These are phyloP conservation scores for Rhynchosporium graminicola DNA, from an alignment of 2,329 filamentous ascomycete genomes.

Conservation along the genomic window DNA sequence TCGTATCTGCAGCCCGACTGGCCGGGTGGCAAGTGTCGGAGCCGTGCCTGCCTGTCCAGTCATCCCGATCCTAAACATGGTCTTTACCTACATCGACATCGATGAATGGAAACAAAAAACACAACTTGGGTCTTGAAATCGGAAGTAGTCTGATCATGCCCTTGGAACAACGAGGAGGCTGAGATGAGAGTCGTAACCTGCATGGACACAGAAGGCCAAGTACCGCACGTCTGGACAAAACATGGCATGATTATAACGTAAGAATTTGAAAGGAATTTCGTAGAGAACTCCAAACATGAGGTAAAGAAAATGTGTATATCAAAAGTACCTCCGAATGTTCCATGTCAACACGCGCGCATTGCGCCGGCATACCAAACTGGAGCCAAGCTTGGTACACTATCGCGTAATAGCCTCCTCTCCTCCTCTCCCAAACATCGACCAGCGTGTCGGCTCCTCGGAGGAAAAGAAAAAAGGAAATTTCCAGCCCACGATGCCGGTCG, in stretches of 20 bases:
- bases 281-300: not conserved
- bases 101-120: too few relatives aligned
- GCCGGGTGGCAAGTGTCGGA: constrained; percentile 2
- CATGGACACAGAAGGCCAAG: constrained; percentile 1
- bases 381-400: not conserved
- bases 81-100: too few relatives aligned
- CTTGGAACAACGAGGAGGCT: not conserved
- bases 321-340: not conserved
- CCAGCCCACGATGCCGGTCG: not conserved
- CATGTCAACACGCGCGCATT: constrained; percentile 3
- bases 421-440: not conserved
- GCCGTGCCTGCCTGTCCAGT: not conserved
- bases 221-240: not conserved
- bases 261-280: not conserved
- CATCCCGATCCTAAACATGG: not conserved
- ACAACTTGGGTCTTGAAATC: too few relatives aligned
- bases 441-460: too few relatives aligned
- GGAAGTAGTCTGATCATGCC: not conserved
- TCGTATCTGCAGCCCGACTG: constrained; percentile 3
- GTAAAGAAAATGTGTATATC: not conserved
- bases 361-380: not conserved
- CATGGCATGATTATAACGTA: not conserved
- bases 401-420: not conserved
- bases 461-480: not conserved
- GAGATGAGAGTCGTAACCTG: not conserved